Evolutionary conservation across 805 yeast genomes (phyloP).

Genomic region (Dipodascopsis uninucleata): DNA sequence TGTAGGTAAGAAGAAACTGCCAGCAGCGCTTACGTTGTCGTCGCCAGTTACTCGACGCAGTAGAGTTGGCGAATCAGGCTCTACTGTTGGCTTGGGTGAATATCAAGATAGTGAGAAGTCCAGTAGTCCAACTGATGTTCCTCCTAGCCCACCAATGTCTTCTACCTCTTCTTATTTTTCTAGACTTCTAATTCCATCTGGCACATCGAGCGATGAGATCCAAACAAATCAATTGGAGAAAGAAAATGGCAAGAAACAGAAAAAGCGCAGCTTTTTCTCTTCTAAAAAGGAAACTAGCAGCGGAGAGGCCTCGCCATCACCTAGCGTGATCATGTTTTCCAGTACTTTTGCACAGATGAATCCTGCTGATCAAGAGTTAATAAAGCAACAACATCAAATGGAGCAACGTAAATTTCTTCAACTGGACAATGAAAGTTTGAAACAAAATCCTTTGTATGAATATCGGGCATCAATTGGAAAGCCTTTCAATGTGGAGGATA

Average conservation of each 20-base stretch:
- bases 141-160: not conserved
- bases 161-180: slow-evolving; percentile 3
- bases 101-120: too few relatives aligned
- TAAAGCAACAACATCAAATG: slow-evolving; percentile 16
- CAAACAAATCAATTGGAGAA: slow-evolving; percentile 30
- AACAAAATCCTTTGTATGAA: slow-evolving; percentile 22
- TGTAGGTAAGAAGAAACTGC: slow-evolving; percentile 14
- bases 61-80: not conserved
- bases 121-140: too few relatives aligned
- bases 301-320: not conserved
- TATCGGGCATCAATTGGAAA: slow-evolving; percentile 18
- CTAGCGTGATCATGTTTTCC: not conserved
- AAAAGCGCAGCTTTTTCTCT: slow-evolving; percentile 60
- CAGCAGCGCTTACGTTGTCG: slow-evolving; percentile 13
- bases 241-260: slow-evolving; percentile 46
- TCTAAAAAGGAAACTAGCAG: slow-evolving; percentile 35
- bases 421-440: slow-evolving; percentile 13
- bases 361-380: slow-evolving; percentile 9
- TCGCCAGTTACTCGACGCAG: slow-evolving; percentile 16
- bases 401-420: slow-evolving; percentile 17
- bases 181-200: slow-evolving; percentile 2
- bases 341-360: too few relatives aligned
- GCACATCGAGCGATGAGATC: not conserved
- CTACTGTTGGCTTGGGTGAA: not conserved
- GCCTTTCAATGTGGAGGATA: slow-evolving; percentile 1